Evolutionary conservation across 2,329 filamentous ascomycete species (phyloP).

Genomic region (Aspergillus calidoustus): DNA sequence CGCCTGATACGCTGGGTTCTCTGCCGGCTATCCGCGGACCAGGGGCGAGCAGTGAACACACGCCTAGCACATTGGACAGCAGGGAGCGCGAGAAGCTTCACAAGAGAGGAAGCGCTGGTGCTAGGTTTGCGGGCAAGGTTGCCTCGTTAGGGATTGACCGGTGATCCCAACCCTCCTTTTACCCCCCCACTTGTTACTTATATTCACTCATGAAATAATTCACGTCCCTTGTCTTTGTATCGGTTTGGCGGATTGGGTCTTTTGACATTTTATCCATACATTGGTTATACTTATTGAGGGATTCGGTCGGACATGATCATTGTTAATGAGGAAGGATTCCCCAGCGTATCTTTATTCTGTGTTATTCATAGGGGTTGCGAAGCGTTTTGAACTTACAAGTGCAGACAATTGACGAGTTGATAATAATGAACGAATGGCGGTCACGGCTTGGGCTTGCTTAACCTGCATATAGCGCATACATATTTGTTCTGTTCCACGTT

Average conservation of each 20-base stretch:
- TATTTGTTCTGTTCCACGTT: neutral
- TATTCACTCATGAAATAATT: neutral
- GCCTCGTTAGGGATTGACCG: slow-evolving; percentile 49
- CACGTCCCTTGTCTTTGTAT: slow-evolving; percentile 8
- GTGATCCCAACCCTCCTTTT: slow-evolving; percentile 26
- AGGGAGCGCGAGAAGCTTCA: slow-evolving; percentile 72
- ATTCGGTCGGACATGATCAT: slow-evolving; percentile 11
- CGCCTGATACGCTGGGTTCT: slow-evolving; percentile 63
- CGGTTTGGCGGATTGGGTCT: neutral
- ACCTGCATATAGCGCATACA: neutral
- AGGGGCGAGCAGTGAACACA: slow-evolving; percentile 32
- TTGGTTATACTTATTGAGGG: slow-evolving; percentile 7
- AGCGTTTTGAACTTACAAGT: neutral
- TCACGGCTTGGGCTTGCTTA: neutral
- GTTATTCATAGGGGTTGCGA: neutral
- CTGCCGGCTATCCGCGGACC: slow-evolving; percentile 58
- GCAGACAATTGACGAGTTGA: slow-evolving; percentile 5
- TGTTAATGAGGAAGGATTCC: slow-evolving; percentile 4
- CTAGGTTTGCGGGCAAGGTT: slow-evolving; percentile 62
- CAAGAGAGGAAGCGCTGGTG: slow-evolving; percentile 79
- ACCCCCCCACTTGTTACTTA: neutral
- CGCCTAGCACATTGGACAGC: slow-evolving; percentile 37
- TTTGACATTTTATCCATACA: slow-evolving; percentile 9
- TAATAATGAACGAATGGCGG: neutral
- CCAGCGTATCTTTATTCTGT: neutral